Evolutionary conservation across 805 yeast genomes (phyloP).

Genomic region (Sugiyamaella valdiviana): DNA sequence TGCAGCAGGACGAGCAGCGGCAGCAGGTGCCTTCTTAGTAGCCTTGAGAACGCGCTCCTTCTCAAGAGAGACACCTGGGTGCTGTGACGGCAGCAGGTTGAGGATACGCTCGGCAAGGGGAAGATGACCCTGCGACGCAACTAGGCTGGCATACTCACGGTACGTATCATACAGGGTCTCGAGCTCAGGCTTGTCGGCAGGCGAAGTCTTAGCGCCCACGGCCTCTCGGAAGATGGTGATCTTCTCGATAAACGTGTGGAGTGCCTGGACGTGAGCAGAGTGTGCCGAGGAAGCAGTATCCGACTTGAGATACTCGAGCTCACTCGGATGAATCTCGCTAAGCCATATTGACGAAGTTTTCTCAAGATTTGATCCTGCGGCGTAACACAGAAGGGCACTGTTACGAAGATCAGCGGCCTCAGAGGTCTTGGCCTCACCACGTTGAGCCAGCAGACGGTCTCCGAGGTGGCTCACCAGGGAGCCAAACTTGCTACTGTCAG

Average conservation of each 20-base stretch:
- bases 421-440: constrained; percentile 29
- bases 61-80: constrained; percentile 61
- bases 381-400: constrained; percentile 68
- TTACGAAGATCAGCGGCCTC: constrained; percentile 43
- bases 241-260: constrained; percentile 78
- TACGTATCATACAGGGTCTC: constrained; percentile 53
- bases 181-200: constrained; percentile 35
- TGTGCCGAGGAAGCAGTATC: constrained; percentile 48
- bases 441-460: constrained; percentile 48
- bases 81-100: constrained; percentile 62
- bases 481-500: constrained; percentile 40
- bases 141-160: constrained; percentile 73
- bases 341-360: constrained; percentile 81
- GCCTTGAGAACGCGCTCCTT: constrained; percentile 76
- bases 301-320: constrained; percentile 35
- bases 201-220: constrained; percentile 20
- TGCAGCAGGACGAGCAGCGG: constrained; percentile 15
- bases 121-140: constrained; percentile 77
- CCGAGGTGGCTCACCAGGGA: constrained; percentile 62
- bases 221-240: constrained; percentile 65
- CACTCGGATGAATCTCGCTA: constrained; percentile 53
- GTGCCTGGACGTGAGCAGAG: constrained; percentile 77
- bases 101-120: constrained; percentile 72
- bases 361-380: constrained; percentile 76
- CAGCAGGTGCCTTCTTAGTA: constrained; percentile 34